phyloP scores from a whole-genome alignment of 345 rosid genomes.

The Alliaria petiolata region DNA sequence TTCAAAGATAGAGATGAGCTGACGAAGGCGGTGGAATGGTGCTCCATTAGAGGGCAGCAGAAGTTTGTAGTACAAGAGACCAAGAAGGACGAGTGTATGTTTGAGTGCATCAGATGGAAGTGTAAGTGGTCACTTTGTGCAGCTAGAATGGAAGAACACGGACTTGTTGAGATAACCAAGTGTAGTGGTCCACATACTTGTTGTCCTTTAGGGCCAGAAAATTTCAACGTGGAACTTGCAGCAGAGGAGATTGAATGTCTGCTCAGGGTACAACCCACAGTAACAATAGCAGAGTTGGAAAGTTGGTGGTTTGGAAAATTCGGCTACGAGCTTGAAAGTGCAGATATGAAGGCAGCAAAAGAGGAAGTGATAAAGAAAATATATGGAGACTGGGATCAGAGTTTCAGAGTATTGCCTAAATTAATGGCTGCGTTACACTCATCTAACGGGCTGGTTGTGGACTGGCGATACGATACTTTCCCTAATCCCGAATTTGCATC shows the following conservation, averaged over 20 bases:
- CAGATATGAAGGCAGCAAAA: neutral
- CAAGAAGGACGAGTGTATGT: neutral
- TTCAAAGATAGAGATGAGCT: conserved; percentile 1
- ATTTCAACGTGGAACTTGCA: neutral
- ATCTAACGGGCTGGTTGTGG: neutral
- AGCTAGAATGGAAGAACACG: neutral
- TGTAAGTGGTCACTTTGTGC: conserved; percentile 5
- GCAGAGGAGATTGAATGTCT: conserved; percentile 1
- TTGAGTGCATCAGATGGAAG: conserved; percentile 14
- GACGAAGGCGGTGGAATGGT: conserved; percentile 19
- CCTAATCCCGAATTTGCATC: neutral
- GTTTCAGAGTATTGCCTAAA: neutral
- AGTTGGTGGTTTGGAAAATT: neutral
- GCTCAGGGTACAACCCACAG: neutral
- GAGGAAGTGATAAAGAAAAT: neutral
- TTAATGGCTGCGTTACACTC: neutral
- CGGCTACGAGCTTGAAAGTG: neutral
- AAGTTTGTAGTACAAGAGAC: neutral
- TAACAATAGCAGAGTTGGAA: neutral
- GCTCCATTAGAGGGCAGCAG: neutral
- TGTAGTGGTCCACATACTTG: neutral
- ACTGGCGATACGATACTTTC: neutral
- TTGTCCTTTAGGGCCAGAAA: neutral
- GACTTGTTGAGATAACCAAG: conserved; percentile 1
- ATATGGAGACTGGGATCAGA: neutral